A percentile compares a stretch with the other conserved stretches of the same genome.
Conservation (phyloP, 2,329 filamentous ascomycete genomes). For the Torrubiellomyces zombiae region DNA sequence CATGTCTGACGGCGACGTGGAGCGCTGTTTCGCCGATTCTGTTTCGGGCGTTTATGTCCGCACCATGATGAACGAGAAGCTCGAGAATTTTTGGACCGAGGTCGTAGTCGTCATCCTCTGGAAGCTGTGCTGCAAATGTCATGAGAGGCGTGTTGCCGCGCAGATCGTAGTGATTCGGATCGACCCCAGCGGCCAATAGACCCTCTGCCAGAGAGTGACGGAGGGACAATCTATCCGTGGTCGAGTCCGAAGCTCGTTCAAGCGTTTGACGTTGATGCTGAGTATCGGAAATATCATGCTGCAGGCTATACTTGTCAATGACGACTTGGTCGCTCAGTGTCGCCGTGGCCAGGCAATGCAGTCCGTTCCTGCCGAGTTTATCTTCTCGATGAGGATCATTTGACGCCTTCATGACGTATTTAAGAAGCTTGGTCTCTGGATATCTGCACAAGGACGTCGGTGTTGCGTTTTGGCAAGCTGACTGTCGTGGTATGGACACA, state of each 20-base stretch:
- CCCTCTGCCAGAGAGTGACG: constrained; percentile 10
- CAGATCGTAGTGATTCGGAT: constrained; percentile 35
- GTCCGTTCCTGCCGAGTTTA: constrained; percentile 32
- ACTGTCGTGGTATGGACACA: no score
- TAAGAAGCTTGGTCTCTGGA: constrained; percentile 10
- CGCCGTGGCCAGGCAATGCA: constrained; percentile 41
- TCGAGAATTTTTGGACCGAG: constrained; percentile 27
- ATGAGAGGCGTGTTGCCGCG: constrained; percentile 38
- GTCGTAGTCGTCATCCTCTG: constrained; percentile 33
- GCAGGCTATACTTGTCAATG: constrained; percentile 14
- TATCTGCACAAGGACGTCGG: no score
- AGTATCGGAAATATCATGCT: constrained; percentile 5
- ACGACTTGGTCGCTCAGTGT: constrained; percentile 25
- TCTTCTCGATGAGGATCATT: constrained; percentile 10
- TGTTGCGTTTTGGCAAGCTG: no score
- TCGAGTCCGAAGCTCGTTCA: constrained; percentile 17
- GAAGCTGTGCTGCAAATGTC: constrained; percentile 32
- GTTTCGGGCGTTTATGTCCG: constrained; percentile 32
- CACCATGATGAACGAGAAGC: constrained; percentile 23
- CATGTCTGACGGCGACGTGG: constrained; percentile 34
- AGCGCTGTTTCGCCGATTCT: constrained; percentile 36
- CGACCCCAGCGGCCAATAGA: constrained; percentile 22
- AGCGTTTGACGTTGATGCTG: constrained; percentile 8
- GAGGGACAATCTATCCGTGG: constrained; percentile 12
- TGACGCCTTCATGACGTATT: constrained; percentile 6